A percentile compares a stretch with the other conserved stretches of the same genome.
These are phyloP conservation scores for Zygosaccharomyces sapae DNA, from an alignment of 1,139 yeast species.

Conservation along the genomic window DNA sequence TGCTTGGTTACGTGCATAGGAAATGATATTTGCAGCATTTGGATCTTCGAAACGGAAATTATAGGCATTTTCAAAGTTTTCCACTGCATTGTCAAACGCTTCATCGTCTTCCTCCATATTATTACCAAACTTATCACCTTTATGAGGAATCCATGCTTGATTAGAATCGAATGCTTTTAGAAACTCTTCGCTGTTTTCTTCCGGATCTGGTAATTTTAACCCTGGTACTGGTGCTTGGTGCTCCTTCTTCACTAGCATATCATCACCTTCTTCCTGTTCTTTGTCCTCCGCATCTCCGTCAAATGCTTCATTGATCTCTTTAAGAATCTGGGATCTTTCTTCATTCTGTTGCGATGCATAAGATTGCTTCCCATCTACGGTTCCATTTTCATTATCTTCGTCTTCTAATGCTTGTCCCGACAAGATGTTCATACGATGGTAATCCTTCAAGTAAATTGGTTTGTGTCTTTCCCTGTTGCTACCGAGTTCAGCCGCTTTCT, in stretches of 20 bases:
- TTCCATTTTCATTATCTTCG: constrained; percentile 46
- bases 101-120: constrained; percentile 51
- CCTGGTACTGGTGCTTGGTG: constrained; percentile 32
- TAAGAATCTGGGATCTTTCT: constrained; percentile 64
- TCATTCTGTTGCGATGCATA: constrained; percentile 72
- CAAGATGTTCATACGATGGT: constrained; percentile 77
- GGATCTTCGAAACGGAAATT: constrained; percentile 95
- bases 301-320: constrained; percentile 71
- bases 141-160: constrained; percentile 84
- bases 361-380: constrained; percentile 59
- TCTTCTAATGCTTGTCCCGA: constrained; percentile 54
- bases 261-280: constrained; percentile 47
- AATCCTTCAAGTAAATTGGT: constrained; percentile 87
- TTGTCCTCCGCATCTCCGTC: constrained; percentile 45
- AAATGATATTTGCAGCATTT: constrained; percentile 80
- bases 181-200: constrained; percentile 58
- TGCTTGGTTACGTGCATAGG: constrained; percentile 96
- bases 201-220: constrained; percentile 61
- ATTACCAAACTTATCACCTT: constrained; percentile 47
- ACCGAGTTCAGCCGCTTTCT: constrained; percentile 36
- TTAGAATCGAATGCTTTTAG: constrained; percentile 65
- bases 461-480: constrained; percentile 47
- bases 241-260: constrained; percentile 57
- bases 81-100: constrained; percentile 89
- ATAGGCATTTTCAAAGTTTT: constrained; percentile 84